Percentiles rank a stretch among this genome's conserved stretches.
Conservation (phyloP, 352 stramenopile species). For the Pythium pyrilobum region DNA sequence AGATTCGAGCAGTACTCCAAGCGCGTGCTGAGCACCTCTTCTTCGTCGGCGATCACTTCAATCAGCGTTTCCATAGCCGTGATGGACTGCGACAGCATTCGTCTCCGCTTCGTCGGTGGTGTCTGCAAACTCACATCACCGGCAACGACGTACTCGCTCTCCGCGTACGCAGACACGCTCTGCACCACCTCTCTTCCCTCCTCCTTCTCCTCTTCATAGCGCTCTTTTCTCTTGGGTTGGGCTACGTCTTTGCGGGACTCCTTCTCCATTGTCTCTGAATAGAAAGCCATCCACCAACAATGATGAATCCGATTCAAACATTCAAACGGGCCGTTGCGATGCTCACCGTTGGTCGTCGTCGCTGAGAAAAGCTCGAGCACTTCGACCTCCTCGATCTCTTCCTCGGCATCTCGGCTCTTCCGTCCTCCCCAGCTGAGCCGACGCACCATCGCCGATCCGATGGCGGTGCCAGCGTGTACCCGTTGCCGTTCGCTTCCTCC, state of each 20-base stretch:
- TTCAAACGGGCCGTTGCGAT: constrained; percentile 5
- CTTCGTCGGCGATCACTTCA: constrained; percentile 23
- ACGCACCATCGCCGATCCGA: not conserved
- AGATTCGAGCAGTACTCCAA: constrained; percentile 36
- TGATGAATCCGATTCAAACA: constrained; percentile 1
- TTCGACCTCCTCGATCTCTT: constrained; percentile 12
- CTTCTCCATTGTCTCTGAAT: constrained; percentile 6
- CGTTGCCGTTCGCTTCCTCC: not conserved
- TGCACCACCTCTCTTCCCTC: not conserved
- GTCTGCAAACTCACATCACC: constrained; percentile 17
- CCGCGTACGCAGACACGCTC: no score
- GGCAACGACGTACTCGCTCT: not conserved
- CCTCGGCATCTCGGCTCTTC: not conserved
- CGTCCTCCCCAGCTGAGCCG: constrained; percentile 13
- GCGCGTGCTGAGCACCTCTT: constrained; percentile 31
- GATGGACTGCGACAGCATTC: constrained; percentile 15
- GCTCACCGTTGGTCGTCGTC: constrained; percentile 5
- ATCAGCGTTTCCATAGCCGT: constrained; percentile 22
- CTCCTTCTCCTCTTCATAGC: not conserved
- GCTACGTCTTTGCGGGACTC: not conserved
- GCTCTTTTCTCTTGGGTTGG: constrained; percentile 10
- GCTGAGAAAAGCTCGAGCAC: constrained; percentile 21
- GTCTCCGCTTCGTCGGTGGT: constrained; percentile 20
- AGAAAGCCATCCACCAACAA: not conserved
- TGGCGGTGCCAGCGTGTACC: not conserved